phyloP scores from a whole-genome alignment of 495 filamentous ascomycete species.

The Penicillium maclennaniae region DNA sequence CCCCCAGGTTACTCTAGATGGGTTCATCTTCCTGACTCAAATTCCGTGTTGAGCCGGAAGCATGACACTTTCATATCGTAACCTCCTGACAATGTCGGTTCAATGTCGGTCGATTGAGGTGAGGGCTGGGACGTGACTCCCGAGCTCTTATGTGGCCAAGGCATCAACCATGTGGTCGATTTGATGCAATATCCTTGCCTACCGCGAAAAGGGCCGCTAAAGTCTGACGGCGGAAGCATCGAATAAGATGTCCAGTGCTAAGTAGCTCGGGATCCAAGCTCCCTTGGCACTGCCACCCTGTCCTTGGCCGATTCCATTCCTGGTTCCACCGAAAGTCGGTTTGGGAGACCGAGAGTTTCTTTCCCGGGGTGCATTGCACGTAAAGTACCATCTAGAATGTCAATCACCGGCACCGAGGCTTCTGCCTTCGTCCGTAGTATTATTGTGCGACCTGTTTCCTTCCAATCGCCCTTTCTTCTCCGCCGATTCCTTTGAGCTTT shows the following conservation, averaged over 20 bases:
- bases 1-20: not conserved
- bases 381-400: not conserved
- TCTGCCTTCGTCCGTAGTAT: not conserved
- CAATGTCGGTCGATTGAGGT: not conserved
- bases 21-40: not conserved
- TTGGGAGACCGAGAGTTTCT: not conserved
- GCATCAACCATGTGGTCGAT: not conserved
- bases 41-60: not conserved
- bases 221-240: constrained; percentile 12
- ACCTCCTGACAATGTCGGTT: not conserved
- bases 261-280: constrained; percentile 22
- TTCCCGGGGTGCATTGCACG: not conserved
- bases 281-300: constrained; percentile 19
- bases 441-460: not conserved
- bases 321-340: constrained; percentile 13
- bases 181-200: not conserved
- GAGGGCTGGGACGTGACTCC: not conserved
- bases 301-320: constrained; percentile 12
- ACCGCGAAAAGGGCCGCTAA: not conserved
- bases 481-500: not conserved
- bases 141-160: not conserved
- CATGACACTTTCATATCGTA: not conserved
- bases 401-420: not conserved
- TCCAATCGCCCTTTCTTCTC: too few species aligned
- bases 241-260: constrained; percentile 10